Evolutionary conservation across 257 asterid species (phyloP), one percentile per base, ranked within the genome.

Genomic region (Ilex aquifolium): DNA sequence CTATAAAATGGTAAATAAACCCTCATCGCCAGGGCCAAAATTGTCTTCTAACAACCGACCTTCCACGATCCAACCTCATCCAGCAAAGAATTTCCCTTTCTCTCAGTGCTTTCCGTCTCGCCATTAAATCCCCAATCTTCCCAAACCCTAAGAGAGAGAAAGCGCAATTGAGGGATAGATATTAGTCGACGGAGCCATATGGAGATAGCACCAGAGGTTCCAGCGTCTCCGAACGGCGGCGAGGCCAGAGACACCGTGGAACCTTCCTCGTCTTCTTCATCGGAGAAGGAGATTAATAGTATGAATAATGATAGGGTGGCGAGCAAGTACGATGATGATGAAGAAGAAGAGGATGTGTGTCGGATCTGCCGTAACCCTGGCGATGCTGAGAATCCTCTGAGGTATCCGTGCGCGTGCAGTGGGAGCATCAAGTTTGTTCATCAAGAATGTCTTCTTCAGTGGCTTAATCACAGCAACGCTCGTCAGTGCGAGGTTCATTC

Each of bases 381-480:
- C 16, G 98, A 92, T n/a, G 69, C 75, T 48, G 95, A 85, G 63
- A 92, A 92, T 78, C 97, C 95, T 60, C 82, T 92, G 70, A 86
- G 84, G 30, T 89, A 89, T 61, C 98, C 98, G 16, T 92, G 98
- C 79, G 97, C 97, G 13, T 92, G 97, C 73, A 92, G 97, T 79
- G 98, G 98, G 15, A 92, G 98, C 70, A 92, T 92, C 69, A 92
- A 92, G 71, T 92, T 78, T 69, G 98, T 92, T 64, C 98, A 92
- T 65, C 97, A 89, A 79, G 97, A 92, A 63, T 92, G 98, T 75
- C 90, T 92, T 52, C 93, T 92, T 62, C 98, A 88, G 87, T 92
- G 98, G 98, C 97, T 92, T 51, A 92, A 83, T 82, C 98, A 92
- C 65, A 88, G 98, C 69, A 92, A 92, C 84, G 95, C 98, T 69